Base-by-base conservation (phyloP, 176 grass and related monocot genomes). In the Puccinellia tenuiflora region DNA sequence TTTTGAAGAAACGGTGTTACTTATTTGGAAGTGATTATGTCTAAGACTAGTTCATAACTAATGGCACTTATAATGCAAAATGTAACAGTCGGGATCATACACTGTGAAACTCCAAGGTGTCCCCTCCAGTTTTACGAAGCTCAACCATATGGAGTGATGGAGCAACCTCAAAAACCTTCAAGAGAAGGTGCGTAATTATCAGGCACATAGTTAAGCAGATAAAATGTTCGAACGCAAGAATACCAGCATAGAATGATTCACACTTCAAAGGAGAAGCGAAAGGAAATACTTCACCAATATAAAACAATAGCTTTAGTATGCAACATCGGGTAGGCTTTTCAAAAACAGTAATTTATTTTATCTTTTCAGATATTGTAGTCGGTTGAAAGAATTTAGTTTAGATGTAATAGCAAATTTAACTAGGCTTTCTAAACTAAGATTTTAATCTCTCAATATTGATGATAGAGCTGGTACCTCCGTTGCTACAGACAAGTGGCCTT, bases 121-220 rank as follows among this genome's bases (percentile, higher is more conserved):
- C 96, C 5, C 96, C 96, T 55, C 96, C 96, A 3, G 91, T 99
- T 90, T 99, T 96, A 66, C 96, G 93, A 78, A 99, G 93, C 78
- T 99, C 96, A 55, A 99, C 96, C 87, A 99, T 85, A 79, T 99
- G 96, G 57, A 99, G 85, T 35, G 93, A 90, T 83, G 96, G 91
- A 83, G 96, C 96, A 69, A 99, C 96, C 89, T 99, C 96, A 85
- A 99, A 99, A 88, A 99, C 93, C 96, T 99, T 40, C 48, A 73
- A 63, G 35, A 68, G 13, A 78, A 75, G 4, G 69, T 16, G 17
- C 75, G 24, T 43, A 4, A 90, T 77, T 34, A 73, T 51, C 46
- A 80, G 13, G 17, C 20, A 68, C 15, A 5, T 67, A 76, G 21
- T 47, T 40, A 7, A 30, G 28, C 17, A 56, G 45, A 34, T 25